Conservation (phyloP, 345 rosid genomes). For the Toxicodendron radicans region DNA sequence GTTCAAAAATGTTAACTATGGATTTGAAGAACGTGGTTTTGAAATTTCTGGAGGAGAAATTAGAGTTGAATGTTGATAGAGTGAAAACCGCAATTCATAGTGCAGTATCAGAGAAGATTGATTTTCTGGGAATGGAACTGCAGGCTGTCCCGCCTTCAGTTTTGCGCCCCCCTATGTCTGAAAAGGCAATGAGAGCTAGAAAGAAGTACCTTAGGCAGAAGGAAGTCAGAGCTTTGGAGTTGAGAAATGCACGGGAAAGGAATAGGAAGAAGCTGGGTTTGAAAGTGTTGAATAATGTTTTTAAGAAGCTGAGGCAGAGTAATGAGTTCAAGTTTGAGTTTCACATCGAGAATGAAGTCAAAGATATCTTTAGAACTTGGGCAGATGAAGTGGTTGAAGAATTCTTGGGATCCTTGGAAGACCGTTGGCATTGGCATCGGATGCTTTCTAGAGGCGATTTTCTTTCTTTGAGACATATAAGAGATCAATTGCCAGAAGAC, state of each 20-base stretch:
- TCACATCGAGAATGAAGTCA: slow-evolving; percentile 67
- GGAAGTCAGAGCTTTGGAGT: slow-evolving; percentile 70
- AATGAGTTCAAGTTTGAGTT: slow-evolving; percentile 51
- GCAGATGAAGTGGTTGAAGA: slow-evolving; percentile 74
- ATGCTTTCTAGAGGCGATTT: slow-evolving; percentile 81
- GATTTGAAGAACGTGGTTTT: slow-evolving; percentile 62
- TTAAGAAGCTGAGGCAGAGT: slow-evolving; percentile 70
- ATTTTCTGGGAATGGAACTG: slow-evolving; percentile 76
- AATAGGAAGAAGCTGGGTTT: slow-evolving; percentile 72
- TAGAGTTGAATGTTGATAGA: slow-evolving; percentile 66
- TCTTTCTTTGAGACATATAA: slow-evolving; percentile 67
- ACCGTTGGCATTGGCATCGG: slow-evolving; percentile 74
- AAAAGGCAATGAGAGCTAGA: slow-evolving; percentile 80
- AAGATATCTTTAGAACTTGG: slow-evolving; percentile 63
- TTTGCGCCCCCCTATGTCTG: slow-evolving; percentile 75
- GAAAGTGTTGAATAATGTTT: slow-evolving; percentile 66
- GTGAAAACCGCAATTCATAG: slow-evolving; percentile 69
- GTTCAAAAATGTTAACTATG: slow-evolving; percentile 61
- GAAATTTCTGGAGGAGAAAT: slow-evolving; percentile 52
- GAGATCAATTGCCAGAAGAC: slow-evolving; percentile 74
- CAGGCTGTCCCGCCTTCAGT: slow-evolving; percentile 92
- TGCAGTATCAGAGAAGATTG: slow-evolving; percentile 77
- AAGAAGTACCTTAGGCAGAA: slow-evolving; percentile 87
- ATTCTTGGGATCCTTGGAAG: slow-evolving; percentile 76
- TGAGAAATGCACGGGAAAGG: slow-evolving; percentile 83